Evolutionary conservation across 139 green algal species (phyloP).

Genomic region (Chlorella sp.): DNA sequence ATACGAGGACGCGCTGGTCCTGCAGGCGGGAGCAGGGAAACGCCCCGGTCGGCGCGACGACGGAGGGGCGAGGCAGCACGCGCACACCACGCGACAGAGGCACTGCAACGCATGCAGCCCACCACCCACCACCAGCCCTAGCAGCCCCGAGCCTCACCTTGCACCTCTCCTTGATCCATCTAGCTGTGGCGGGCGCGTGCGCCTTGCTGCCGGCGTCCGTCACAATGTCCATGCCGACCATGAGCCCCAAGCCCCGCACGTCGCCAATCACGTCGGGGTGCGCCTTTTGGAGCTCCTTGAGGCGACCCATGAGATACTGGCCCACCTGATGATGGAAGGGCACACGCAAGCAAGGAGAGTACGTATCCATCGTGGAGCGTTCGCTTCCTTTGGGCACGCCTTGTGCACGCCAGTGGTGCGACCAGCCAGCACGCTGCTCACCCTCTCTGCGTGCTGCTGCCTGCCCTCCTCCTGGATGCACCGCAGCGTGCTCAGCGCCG

Average conservation of each 20-base stretch:
- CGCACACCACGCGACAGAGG: not conserved
- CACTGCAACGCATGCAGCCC: not conserved
- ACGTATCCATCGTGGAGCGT: too few species aligned
- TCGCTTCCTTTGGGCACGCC: too few species aligned
- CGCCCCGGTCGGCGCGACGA: not conserved
- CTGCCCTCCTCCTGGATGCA: slow-evolving; percentile 39
- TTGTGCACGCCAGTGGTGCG: too few species aligned
- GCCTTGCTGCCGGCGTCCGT: not conserved
- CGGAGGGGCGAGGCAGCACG: not conserved
- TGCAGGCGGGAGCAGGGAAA: not conserved
- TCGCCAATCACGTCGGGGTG: not conserved
- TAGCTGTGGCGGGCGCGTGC: slow-evolving; percentile 30
- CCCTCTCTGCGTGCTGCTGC: slow-evolving; percentile 37
- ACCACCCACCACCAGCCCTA: not conserved
- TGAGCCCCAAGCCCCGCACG: not conserved
- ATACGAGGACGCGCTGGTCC: slow-evolving; percentile 46
- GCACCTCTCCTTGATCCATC: slow-evolving; percentile 39
- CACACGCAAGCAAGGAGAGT: too few species aligned
- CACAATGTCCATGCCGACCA: not conserved
- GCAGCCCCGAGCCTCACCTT: slow-evolving; percentile 24
- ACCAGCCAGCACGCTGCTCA: too few species aligned
- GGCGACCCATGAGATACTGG: not conserved
- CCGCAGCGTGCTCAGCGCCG: slow-evolving; percentile 36
- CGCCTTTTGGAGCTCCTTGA: not conserved
- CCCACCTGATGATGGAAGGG: not conserved